Evolutionary conservation across 2,329 filamentous ascomycete species (phyloP).

Genomic region (Trichoderma gracile): DNA sequence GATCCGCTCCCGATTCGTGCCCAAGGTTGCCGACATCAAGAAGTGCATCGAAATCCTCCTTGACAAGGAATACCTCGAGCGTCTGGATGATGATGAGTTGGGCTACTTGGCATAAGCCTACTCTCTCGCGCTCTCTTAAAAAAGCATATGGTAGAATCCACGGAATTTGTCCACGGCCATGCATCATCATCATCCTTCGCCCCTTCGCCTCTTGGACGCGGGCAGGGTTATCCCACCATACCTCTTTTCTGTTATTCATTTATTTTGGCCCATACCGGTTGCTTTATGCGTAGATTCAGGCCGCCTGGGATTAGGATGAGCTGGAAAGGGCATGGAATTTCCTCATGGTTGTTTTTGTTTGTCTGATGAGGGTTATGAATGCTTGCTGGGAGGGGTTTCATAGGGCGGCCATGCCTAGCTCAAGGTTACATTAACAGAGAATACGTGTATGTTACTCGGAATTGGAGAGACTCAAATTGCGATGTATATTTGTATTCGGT

Average conservation of each 20-base stretch:
- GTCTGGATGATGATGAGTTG: constrained; percentile 89
- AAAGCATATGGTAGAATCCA: not conserved
- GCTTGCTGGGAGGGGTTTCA: not conserved
- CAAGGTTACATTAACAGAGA: no score
- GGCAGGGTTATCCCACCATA: constrained; percentile 1
- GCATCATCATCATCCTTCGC: not conserved
- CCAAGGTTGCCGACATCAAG: constrained; percentile 94
- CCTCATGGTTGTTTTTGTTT: not conserved
- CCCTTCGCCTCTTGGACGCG: not conserved
- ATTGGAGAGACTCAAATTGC: no score
- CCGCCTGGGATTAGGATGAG: constrained; percentile 17
- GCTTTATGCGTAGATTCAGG: constrained; percentile 19
- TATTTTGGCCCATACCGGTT: not conserved
- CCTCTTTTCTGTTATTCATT: not conserved
- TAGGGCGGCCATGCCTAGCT: not conserved
- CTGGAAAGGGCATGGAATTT: constrained; percentile 11
- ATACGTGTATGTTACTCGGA: no score
- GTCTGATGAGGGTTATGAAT: not conserved
- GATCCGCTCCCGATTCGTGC: constrained; percentile 88
- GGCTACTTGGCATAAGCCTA: constrained; percentile 79
- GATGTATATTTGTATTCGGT: not conserved
- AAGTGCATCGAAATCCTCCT: constrained; percentile 98
- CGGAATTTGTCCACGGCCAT: constrained; percentile 13
- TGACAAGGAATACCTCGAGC: constrained; percentile 98
- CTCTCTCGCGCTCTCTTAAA: not conserved